Base-by-base conservation (phyloP, 768 basidiomycete species). In the Floccularia luteovirens region DNA sequence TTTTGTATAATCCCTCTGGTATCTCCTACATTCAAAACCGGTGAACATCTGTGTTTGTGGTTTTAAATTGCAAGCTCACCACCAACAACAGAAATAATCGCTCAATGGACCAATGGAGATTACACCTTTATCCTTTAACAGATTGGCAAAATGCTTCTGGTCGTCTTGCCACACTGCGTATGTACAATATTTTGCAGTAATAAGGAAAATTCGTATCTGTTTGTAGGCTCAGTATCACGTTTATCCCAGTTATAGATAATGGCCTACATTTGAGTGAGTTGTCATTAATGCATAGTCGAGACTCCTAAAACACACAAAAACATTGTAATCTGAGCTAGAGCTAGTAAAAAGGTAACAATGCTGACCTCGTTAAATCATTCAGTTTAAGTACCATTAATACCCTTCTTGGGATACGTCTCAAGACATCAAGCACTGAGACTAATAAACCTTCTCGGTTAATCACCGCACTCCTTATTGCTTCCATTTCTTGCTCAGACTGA, bases 131-230 rank as follows among this genome's bases (percentile, higher is more conserved):
- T 62, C 60, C 30, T 67, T 61, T 60, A 85, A 72, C 36, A 58
- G 52, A 36, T 64, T 60, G 19, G 68, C 58, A 3, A 77, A 48
- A 20, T 64, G 66, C 33, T 60, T 59, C 50, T 61, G 63, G 40
- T 91, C 81, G 49, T 84, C 82, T 38, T 72, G 66, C 87, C 87
- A 90, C 3, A 88, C 79, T 5, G 89, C 84, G 8, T 67, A 69
- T 37, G 79, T 70, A 55, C 93, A 96, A 60, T 88, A 94, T 52
- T 87, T 83, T 5, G 91, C 92, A 12, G 86, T 85, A 42, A 97
- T 84, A 23, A 97, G 56, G 59, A 97, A 98, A 54, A 98, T 79
- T 14, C 94, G 84, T 43, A 81, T 70, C 72, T 89, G 56, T 12
- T 56, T 53, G 57, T 49, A 23, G 27, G 14, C 22, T 21, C 41